These are phyloP conservation scores for Pseudogymnoascus sp. DNA, from an alignment of 2,329 filamentous ascomycete genomes.

Conservation along the genomic window DNA sequence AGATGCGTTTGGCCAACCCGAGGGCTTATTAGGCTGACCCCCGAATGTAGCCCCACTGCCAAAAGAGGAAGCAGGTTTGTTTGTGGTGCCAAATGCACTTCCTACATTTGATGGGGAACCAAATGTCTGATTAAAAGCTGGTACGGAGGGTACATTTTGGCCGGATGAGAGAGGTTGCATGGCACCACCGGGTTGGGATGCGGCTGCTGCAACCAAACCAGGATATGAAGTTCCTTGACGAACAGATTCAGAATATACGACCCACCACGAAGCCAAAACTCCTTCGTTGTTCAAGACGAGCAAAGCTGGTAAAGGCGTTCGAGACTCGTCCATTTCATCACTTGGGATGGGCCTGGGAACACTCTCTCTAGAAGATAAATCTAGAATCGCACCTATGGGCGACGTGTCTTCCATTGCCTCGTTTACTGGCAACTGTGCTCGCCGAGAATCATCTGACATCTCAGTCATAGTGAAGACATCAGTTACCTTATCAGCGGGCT, in stretches of 20 bases:
- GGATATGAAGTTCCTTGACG: conserved; percentile 65
- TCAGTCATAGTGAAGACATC: conserved; percentile 68
- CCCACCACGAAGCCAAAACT: conserved; percentile 78
- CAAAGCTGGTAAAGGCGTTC: conserved; percentile 73
- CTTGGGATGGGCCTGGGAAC: conserved; percentile 70
- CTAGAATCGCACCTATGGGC: conserved; percentile 71
- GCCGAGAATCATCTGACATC: conserved; percentile 64
- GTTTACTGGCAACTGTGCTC: conserved; percentile 68
- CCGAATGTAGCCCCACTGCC: conserved; percentile 38
- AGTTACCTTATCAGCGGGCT: conserved; percentile 50
- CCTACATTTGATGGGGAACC: conserved; percentile 1
- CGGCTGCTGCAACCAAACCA: conserved; percentile 51
- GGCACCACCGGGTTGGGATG: conserved; percentile 21
- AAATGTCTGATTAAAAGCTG: conserved; percentile 17
- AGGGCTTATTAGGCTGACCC: conserved; percentile 10
- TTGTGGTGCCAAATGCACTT: neutral
- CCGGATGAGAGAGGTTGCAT: conserved; percentile 11
- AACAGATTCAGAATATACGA: conserved; percentile 84
- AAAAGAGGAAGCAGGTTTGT: conserved; percentile 27
- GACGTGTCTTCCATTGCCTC: conserved; percentile 63
- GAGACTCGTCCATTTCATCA: conserved; percentile 72
- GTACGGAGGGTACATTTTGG: conserved; percentile 27
- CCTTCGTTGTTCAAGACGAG: conserved; percentile 87
- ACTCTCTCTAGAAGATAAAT: conserved; percentile 75
- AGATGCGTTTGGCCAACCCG: conserved; percentile 41